Conservation (phyloP, 345 rosid species). For the Raphanus sativus region DNA sequence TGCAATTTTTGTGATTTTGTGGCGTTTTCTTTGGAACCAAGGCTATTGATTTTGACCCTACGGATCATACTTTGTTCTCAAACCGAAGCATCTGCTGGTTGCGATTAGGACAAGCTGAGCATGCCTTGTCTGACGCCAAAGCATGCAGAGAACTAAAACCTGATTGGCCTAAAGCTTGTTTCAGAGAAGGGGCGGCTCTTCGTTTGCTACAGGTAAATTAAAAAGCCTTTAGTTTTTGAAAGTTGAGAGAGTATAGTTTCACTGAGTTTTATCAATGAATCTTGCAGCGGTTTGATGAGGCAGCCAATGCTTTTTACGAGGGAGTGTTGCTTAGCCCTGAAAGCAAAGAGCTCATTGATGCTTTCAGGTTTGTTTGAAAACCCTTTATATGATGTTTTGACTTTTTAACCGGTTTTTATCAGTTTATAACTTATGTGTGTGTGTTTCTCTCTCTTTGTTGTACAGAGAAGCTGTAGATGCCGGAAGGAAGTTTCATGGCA, state of each 20-base stretch:
- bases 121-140: conserved; percentile 80
- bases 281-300: conserved; percentile 76
- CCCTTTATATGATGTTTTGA: neutral
- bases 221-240: neutral
- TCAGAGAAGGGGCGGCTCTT: conserved; percentile 92
- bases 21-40: conserved; percentile 37
- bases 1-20: neutral
- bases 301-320: conserved; percentile 80
- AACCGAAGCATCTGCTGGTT: conserved; percentile 94
- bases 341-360: conserved; percentile 62
- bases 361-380: conserved; percentile 60
- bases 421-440: neutral
- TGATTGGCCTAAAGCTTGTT: conserved; percentile 88
- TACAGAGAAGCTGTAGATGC: conserved; percentile 85
- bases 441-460: neutral
- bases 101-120: conserved; percentile 66
- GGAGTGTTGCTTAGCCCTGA: conserved; percentile 78
- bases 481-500: conserved; percentile 65
- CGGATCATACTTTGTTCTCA: conserved; percentile 63
- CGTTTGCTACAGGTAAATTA: conserved; percentile 56
- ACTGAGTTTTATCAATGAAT: neutral
- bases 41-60: conserved; percentile 89
- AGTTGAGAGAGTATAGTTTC: neutral
- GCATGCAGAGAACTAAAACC: conserved; percentile 69
- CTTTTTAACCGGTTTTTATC: neutral